Evolutionary conservation across 148 eudicot species (phyloP).

Genomic region (Persicaria maculosa): DNA sequence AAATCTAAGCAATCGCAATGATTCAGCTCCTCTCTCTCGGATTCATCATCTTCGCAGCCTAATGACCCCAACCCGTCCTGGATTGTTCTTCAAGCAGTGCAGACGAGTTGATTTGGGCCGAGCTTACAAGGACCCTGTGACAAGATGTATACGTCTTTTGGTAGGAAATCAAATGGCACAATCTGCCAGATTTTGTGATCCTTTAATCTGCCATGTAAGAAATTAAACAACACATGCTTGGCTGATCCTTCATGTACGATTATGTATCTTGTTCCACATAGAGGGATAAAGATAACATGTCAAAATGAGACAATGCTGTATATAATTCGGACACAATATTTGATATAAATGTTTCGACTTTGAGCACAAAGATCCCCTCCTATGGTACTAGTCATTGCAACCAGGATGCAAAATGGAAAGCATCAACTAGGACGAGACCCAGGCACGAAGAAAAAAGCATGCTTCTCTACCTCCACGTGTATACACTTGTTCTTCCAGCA

Average conservation of each 20-base stretch:
- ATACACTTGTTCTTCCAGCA: background rate
- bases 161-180: too few relatives aligned
- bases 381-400: background rate
- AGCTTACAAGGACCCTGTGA: too few relatives aligned
- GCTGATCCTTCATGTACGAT: background rate
- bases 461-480: background rate
- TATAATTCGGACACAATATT: background rate
- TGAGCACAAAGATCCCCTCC: background rate
- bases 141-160: too few relatives aligned
- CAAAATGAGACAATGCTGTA: background rate
- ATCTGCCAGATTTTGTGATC: too few relatives aligned
- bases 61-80: too few relatives aligned
- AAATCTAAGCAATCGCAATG: background rate
- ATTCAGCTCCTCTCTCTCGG: too few relatives aligned
- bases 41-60: too few relatives aligned
- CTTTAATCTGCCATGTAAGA: too few relatives aligned
- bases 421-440: background rate
- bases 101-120: too few relatives aligned
- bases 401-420: background rate
- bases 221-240: background rate
- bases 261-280: background rate
- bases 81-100: too few relatives aligned
- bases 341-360: background rate
- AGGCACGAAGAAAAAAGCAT: background rate
- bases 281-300: background rate